Percentiles rank a stretch among this genome's conserved stretches.
Conservation (phyloP, 352 stramenopile genomes). For the Phytophthora cajani region DNA sequence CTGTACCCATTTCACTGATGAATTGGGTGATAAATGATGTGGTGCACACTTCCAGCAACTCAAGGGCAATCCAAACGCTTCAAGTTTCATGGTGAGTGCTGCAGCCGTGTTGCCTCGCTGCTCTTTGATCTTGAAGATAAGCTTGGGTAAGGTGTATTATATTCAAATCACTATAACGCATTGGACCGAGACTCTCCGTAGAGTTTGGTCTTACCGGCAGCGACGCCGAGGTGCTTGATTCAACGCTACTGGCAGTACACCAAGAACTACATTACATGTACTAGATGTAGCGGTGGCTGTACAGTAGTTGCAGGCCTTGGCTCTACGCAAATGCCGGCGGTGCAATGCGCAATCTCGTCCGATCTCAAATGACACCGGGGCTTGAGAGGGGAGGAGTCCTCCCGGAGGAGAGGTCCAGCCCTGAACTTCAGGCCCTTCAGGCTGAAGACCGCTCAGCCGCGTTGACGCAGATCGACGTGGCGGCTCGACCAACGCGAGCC, state of each 20-base stretch:
- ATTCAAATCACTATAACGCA: no score
- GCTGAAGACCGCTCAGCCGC: background rate
- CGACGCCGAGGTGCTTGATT: no score
- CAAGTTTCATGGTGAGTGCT: background rate
- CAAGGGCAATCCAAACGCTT: background rate
- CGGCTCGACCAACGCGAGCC: conserved; percentile 1
- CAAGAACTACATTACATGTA: no score
- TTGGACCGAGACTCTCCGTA: no score
- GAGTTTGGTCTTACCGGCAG: no score
- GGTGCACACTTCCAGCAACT: background rate
- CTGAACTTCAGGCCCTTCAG: background rate
- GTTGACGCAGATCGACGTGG: conserved; percentile 28
- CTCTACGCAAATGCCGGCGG: background rate
- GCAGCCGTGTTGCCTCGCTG: background rate
- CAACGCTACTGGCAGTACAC: no score
- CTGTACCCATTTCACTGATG: conserved; percentile 15
- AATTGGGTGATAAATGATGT: conserved; percentile 2
- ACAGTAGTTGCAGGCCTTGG: background rate
- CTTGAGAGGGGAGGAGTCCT: background rate
- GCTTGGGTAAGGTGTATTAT: no score
- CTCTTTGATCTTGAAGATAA: no score
- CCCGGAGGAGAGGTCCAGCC: background rate
- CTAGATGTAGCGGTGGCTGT: no score
- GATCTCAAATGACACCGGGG: background rate
- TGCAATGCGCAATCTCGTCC: background rate